Evolutionary conservation across 148 eudicot genomes (phyloP), one percentile per base, ranked within the genome.

Genomic region (Persicaria maculosa): DNA sequence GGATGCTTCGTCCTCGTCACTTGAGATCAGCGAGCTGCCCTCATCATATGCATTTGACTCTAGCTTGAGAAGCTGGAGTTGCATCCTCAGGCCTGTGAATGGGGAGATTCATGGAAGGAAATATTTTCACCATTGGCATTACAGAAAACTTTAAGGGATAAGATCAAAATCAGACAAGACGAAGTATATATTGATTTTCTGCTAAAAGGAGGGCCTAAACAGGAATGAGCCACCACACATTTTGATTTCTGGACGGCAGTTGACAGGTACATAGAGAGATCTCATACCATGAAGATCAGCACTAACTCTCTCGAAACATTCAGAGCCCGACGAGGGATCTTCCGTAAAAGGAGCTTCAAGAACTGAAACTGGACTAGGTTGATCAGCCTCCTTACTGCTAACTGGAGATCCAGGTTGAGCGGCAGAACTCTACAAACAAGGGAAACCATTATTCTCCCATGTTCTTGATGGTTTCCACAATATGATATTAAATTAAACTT

Each of bases 321-420:
- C 97, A 70, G 94, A 85, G 75, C 88, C 84, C 61, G 97, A 86
- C 59, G 97, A 96, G 69, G 84, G 43, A 72, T 88, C 93, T 80
- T 88, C 98, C 45, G 72, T 67, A 69, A 80, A 84, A 78, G 92
- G 77, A 77, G 83, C 84, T 81, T 92, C 91, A 76, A 90, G 70
- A 77, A 92, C 91, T 71, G 99, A 96, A 71, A 84, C 83, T 5
- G 97, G 97, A 77, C 96, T 92, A 15, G 85, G 94, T 74, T 89
- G 93, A 76, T 89, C 97, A 69, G 86, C 85, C 77, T 96, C 97
- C 82, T 88, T 92, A 53, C 90, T 84, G 83, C 88, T 84, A 46
- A 76, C 84, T 5, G 89, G 84, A 82, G 88, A 85, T 78, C 82
- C 85, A 73, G 82, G 81, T 75, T 90, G 91, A 75, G 84, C 78